phyloP scores from a whole-genome alignment of 768 basidiomycete genomes.

The Mycena floridula region DNA sequence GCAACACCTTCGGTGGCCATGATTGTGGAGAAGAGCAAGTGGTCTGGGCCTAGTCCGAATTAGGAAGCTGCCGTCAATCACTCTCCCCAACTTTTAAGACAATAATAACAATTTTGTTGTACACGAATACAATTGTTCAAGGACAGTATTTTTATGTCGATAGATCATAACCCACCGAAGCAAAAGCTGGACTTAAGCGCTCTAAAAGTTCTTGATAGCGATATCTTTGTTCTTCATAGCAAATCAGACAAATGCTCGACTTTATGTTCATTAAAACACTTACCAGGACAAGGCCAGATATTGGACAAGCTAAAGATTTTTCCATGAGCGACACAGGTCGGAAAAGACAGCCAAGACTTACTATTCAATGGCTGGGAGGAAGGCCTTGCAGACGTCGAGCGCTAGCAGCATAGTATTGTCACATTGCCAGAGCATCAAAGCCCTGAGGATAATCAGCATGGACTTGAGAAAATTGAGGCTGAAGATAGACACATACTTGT shows the following conservation, averaged over 20 bases:
- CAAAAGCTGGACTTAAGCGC: slow-evolving; percentile 34
- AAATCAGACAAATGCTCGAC: slow-evolving; percentile 5
- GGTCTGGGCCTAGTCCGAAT: too few species aligned
- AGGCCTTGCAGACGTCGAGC: slow-evolving; percentile 53
- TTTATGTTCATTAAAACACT: too few species aligned
- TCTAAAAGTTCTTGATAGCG: slow-evolving; percentile 42
- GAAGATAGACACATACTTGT: slow-evolving; percentile 30
- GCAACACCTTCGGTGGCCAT: too few species aligned
- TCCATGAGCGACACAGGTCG: slow-evolving; percentile 6
- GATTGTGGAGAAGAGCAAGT: too few species aligned
- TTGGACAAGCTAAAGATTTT: slow-evolving; percentile 16
- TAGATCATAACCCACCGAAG: too few species aligned
- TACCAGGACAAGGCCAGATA: slow-evolving; percentile 63
- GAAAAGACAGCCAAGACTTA: slow-evolving; percentile 15
- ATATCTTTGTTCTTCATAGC: slow-evolving; percentile 40
- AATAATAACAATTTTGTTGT: too few species aligned
- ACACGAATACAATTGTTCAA: too few species aligned
- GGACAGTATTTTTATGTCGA: too few species aligned
- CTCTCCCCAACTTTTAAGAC: too few species aligned
- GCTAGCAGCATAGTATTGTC: slow-evolving; percentile 54
- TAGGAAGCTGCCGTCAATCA: too few species aligned
- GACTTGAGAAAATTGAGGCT: slow-evolving; percentile 2
- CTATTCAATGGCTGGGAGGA: slow-evolving; percentile 60
- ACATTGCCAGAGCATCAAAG: slow-evolving; percentile 53
- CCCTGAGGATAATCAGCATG: slow-evolving; percentile 25